These are phyloP conservation scores for Clitocybe nebularis DNA, from an alignment of 1,284 basidiomycete species.

Conservation along the genomic window DNA sequence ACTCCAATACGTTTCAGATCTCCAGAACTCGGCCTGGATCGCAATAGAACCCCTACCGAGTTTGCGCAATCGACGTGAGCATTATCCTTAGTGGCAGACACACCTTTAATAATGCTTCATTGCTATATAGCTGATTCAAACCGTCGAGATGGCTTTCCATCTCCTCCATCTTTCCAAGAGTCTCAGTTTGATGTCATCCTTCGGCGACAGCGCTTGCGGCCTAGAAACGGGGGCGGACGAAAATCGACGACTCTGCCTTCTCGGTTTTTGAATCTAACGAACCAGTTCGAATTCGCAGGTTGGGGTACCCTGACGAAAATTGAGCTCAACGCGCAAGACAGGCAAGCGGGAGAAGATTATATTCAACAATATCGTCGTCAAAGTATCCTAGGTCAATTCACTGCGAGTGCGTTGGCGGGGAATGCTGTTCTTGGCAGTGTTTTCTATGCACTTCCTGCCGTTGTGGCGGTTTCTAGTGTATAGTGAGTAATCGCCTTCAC, in stretches of 20 bases:
- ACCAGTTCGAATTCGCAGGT: slow-evolving; percentile 63
- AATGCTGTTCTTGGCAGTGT: slow-evolving; percentile 68
- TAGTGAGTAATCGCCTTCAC: slow-evolving; percentile 43
- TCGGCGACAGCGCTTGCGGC: slow-evolving; percentile 52
- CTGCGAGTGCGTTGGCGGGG: slow-evolving; percentile 60
- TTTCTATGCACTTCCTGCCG: slow-evolving; percentile 67
- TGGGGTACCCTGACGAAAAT: slow-evolving; percentile 54
- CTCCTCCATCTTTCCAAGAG: slow-evolving; percentile 42
- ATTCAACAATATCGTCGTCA: slow-evolving; percentile 29
- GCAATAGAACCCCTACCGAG: slow-evolving; percentile 18
- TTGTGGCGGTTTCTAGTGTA: slow-evolving; percentile 53
- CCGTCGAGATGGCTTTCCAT: too few relatives aligned
- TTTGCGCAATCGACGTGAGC: slow-evolving; percentile 9
- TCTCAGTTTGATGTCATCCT: slow-evolving; percentile 53
- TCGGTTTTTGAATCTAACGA: slow-evolving; percentile 58
- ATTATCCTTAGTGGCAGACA: too few relatives aligned
- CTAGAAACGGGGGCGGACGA: slow-evolving; percentile 37
- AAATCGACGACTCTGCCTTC: slow-evolving; percentile 49
- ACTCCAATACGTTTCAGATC: too few relatives aligned
- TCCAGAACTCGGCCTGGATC: too few relatives aligned
- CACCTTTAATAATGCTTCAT: too few relatives aligned
- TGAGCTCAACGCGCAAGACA: slow-evolving; percentile 35
- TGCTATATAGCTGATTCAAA: too few relatives aligned
- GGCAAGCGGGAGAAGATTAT: slow-evolving; percentile 31
- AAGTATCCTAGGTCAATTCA: slow-evolving; percentile 50